Evolutionary conservation across 306 rosid genomes (phyloP).

Genomic region (Sechiopsis laciniata): DNA sequence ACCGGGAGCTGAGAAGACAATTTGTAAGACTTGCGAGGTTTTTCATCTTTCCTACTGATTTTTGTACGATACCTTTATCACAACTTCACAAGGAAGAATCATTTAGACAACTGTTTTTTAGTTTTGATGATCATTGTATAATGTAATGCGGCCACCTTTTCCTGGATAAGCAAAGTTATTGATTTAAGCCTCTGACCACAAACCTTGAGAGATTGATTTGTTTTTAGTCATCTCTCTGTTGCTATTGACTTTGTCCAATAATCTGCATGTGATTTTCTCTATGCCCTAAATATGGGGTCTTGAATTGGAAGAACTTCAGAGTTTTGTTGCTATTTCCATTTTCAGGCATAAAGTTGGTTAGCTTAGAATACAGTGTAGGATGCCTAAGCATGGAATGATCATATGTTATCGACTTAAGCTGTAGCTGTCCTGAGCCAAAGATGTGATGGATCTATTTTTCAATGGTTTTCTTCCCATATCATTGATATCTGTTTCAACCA

Average conservation of each 20-base stretch:
- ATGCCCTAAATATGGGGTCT: not conserved
- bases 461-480: not conserved
- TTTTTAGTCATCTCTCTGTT: not conserved
- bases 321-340: not conserved
- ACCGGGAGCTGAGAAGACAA: not conserved
- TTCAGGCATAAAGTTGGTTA: not conserved
- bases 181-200: not conserved
- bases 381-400: not conserved
- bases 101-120: not conserved
- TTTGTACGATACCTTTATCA: constrained; percentile 21
- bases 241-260: constrained; percentile 12
- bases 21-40: constrained; percentile 3
- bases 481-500: not conserved
- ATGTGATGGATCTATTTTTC: not conserved
- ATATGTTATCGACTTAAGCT: not conserved
- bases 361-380: not conserved
- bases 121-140: constrained; percentile 21
- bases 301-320: constrained; percentile 3
- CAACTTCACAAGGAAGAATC: constrained; percentile 13
- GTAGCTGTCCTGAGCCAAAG: not conserved
- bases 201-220: not conserved
- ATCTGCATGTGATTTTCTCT: not conserved
- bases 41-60: constrained; percentile 9
- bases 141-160: constrained; percentile 1
- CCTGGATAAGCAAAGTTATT: constrained; percentile 14